These are phyloP conservation scores for Fusarium lyarnte DNA, from an alignment of 2,329 filamentous ascomycete genomes.

Conservation along the genomic window DNA sequence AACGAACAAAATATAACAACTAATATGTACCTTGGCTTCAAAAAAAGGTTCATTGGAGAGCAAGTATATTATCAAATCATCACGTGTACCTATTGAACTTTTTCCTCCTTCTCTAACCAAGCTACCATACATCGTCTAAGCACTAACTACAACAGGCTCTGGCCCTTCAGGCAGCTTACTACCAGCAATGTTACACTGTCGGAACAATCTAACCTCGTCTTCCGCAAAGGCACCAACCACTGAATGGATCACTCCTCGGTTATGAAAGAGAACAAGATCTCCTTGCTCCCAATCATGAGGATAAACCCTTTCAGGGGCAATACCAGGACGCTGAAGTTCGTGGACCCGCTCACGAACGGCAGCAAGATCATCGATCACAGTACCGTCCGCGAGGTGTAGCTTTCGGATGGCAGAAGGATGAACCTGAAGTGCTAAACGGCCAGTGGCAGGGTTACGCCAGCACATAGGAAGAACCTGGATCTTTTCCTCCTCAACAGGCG, in stretches of 20 bases:
- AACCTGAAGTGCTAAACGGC: slow-evolving; percentile 74
- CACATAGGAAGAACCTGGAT: slow-evolving; percentile 79
- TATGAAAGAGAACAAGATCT: slow-evolving; percentile 82
- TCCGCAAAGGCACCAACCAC: slow-evolving; percentile 79
- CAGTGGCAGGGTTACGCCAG: slow-evolving; percentile 80
- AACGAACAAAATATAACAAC: no score
- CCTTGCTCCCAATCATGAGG: slow-evolving; percentile 81
- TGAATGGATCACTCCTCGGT: slow-evolving; percentile 77
- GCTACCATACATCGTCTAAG: background rate
- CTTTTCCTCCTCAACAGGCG: slow-evolving; percentile 70
- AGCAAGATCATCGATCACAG: slow-evolving; percentile 73
- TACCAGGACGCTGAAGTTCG: slow-evolving; percentile 75
- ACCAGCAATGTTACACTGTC: slow-evolving; percentile 83
- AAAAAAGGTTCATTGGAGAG: background rate
- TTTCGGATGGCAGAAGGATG: slow-evolving; percentile 77
- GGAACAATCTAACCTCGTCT: slow-evolving; percentile 78
- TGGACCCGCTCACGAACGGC: slow-evolving; percentile 75
- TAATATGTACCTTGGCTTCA: no score
- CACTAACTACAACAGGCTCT: background rate
- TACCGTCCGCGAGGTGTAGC: slow-evolving; percentile 73
- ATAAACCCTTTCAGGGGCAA: slow-evolving; percentile 74
- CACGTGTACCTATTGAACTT: background rate
- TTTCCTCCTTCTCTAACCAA: background rate
- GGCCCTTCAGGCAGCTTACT: slow-evolving; percentile 66
- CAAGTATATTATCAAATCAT: background rate